Conservation (phyloP, 2,329 filamentous ascomycete species). For the Claviceps quebecensis region DNA sequence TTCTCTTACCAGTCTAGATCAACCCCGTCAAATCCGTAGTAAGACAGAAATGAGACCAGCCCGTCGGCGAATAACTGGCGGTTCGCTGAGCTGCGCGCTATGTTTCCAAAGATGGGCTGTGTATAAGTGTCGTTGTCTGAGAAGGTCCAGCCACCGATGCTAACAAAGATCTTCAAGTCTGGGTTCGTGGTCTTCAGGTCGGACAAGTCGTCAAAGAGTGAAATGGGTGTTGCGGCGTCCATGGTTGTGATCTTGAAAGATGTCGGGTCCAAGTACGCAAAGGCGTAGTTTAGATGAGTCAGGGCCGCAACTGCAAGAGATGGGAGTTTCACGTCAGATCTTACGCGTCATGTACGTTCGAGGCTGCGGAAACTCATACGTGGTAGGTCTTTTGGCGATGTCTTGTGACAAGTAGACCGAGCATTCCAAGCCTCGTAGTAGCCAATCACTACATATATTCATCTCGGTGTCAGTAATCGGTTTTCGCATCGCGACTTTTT, state of each 20-base stretch:
- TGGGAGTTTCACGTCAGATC: neutral
- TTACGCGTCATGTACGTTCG: neutral
- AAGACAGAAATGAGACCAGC: conserved; percentile 24
- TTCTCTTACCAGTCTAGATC: conserved; percentile 23
- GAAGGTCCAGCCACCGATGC: conserved; percentile 23
- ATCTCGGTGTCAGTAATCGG: neutral
- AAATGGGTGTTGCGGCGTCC: conserved; percentile 5
- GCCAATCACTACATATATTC: conserved; percentile 6
- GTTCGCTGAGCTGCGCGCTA: conserved; percentile 9
- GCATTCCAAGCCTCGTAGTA: conserved; percentile 11
- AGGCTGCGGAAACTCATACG: neutral
- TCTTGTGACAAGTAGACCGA: neutral
- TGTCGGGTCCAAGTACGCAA: conserved; percentile 12
- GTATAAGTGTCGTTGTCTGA: conserved; percentile 13
- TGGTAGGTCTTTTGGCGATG: neutral
- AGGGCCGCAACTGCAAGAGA: neutral
- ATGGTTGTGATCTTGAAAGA: conserved; percentile 13
- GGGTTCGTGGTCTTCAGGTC: conserved; percentile 10
- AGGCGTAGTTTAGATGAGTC: conserved; percentile 14
- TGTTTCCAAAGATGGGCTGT: conserved; percentile 16
- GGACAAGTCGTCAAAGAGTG: neutral
- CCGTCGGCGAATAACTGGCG: conserved; percentile 21
- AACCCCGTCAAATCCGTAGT: conserved; percentile 25
- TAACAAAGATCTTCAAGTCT: conserved; percentile 17
- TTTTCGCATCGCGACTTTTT: neutral